phyloP scores from a whole-genome alignment of 2,329 filamentous ascomycete genomes.

The Trichothecium sympodiale region DNA sequence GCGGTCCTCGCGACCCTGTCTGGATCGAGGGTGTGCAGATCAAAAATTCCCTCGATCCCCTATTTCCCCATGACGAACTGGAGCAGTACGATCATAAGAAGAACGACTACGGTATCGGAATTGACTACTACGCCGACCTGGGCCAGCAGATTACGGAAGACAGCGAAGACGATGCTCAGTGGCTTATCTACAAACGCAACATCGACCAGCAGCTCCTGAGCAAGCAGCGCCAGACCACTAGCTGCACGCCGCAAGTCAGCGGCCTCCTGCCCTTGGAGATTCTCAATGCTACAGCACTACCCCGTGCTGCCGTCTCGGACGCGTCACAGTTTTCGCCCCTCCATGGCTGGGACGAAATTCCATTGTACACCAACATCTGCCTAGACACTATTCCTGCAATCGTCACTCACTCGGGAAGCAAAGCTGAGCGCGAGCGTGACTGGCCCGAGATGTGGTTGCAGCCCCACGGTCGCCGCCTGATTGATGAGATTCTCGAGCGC shows the following conservation, averaged over 20 bases:
- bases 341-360: slow-evolving; percentile 12
- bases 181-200: slow-evolving; percentile 23
- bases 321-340: slow-evolving; percentile 4
- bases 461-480: slow-evolving; percentile 7
- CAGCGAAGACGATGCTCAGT: slow-evolving; percentile 6
- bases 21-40: slow-evolving; percentile 8
- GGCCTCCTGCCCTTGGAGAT: slow-evolving; percentile 10
- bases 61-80: slow-evolving; percentile 11
- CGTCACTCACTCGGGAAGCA: slow-evolving; percentile 17
- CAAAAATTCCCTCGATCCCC: slow-evolving; percentile 12
- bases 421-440: slow-evolving; percentile 10
- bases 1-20: slow-evolving; percentile 3
- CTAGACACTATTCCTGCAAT: slow-evolving; percentile 15
- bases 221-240: slow-evolving; percentile 4
- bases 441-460: slow-evolving; percentile 16
- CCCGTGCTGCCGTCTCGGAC: slow-evolving; percentile 6
- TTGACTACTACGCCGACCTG: slow-evolving; percentile 17
- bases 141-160: slow-evolving; percentile 14
- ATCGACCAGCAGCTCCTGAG: slow-evolving; percentile 10
- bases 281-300: slow-evolving; percentile 6
- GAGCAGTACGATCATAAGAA: slow-evolving; percentile 4
- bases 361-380: slow-evolving; percentile 17
- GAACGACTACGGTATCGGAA: slow-evolving; percentile 14
- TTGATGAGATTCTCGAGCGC: slow-evolving; percentile 10
- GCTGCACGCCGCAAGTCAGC: slow-evolving; percentile 2